A percentile compares a stretch with the other conserved stretches of the same genome.
Evolutionary conservation across 2,329 filamentous ascomycete species (phyloP).

Genomic region (Nannizzia gypsea): DNA sequence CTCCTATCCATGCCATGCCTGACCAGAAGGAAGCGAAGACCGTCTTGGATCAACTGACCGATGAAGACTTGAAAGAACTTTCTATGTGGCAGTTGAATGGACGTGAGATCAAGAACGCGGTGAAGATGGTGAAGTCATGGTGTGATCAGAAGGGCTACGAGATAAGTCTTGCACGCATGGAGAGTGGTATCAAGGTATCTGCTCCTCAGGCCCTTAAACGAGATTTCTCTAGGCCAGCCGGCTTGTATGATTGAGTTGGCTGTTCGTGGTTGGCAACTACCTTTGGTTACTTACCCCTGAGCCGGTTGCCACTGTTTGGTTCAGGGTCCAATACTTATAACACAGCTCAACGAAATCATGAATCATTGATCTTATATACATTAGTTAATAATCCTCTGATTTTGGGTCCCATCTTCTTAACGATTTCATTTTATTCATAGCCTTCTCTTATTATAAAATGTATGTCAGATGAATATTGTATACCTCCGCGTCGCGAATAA

Average conservation of each 20-base stretch:
- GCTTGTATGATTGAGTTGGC: conserved; percentile 4
- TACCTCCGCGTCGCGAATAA: too few relatives aligned
- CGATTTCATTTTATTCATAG: too few relatives aligned
- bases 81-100: conserved; percentile 35
- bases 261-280: neutral
- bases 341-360: neutral
- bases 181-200: conserved; percentile 38
- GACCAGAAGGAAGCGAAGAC: neutral
- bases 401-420: neutral
- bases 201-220: conserved; percentile 24
- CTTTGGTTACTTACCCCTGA: neutral
- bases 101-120: conserved; percentile 38
- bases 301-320: neutral
- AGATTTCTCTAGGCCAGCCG: conserved; percentile 5
- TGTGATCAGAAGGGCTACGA: conserved; percentile 36
- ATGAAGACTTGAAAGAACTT: conserved; percentile 30
- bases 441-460: too few relatives aligned
- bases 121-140: conserved; percentile 38
- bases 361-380: too few relatives aligned
- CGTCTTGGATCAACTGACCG: conserved; percentile 9
- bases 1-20: conserved; percentile 19
- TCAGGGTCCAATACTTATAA: neutral
- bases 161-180: conserved; percentile 33
- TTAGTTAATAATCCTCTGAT: too few relatives aligned
- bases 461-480: too few relatives aligned